These are phyloP conservation scores for Conringia planisiliqua DNA, from an alignment of 345 rosid species.

Conservation along the genomic window DNA sequence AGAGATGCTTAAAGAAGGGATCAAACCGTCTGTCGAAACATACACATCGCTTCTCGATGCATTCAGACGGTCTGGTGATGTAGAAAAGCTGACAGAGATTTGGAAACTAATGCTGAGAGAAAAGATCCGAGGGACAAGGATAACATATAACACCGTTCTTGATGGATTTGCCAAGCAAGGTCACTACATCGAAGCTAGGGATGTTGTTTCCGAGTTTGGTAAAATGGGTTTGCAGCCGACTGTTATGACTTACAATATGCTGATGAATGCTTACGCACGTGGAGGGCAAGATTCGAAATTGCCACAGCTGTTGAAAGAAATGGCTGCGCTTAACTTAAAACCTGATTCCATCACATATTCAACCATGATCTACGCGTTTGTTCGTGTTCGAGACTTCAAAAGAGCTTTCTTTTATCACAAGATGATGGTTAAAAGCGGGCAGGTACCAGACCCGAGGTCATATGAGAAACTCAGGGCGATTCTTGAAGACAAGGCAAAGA, in stretches of 20 bases:
- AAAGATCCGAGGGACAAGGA: constrained; percentile 59
- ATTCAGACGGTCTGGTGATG: constrained; percentile 69
- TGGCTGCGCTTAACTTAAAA: constrained; percentile 59
- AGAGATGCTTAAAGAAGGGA: constrained; percentile 59
- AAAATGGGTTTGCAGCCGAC: constrained; percentile 74
- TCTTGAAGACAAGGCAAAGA: constrained; percentile 71
- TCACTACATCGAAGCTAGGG: constrained; percentile 73
- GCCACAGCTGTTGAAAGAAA: constrained; percentile 84
- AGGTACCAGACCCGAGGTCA: constrained; percentile 71
- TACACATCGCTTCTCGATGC: constrained; percentile 87
- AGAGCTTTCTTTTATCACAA: constrained; percentile 89
- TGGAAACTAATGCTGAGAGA: constrained; percentile 77
- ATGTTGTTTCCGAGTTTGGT: constrained; percentile 67
- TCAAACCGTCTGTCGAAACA: constrained; percentile 76
- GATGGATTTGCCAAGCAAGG: constrained; percentile 97
- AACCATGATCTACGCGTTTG: constrained; percentile 84
- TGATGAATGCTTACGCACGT: constrained; percentile 87
- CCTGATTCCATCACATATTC: constrained; percentile 82
- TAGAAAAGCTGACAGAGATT: constrained; percentile 51
- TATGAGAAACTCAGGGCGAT: constrained; percentile 76
- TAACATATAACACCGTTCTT: constrained; percentile 75
- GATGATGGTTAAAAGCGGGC: constrained; percentile 76
- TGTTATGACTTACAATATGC: constrained; percentile 88
- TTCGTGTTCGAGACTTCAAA: constrained; percentile 80
- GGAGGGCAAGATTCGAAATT: constrained; percentile 76